Conservation (phyloP, 805 yeast species). For the Candida lessepsii region DNA sequence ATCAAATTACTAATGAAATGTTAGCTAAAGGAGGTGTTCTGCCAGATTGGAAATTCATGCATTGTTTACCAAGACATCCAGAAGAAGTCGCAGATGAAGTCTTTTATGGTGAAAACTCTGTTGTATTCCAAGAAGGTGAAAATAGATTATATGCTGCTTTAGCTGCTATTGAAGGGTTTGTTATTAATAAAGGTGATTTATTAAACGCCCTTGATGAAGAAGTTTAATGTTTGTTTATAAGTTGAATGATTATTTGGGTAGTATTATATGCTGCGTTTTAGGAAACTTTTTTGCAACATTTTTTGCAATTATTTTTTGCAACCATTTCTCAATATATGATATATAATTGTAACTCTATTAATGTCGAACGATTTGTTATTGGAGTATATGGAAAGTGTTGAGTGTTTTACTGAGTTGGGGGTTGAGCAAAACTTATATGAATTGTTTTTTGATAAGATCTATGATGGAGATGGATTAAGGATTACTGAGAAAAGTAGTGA, state of each 20-base stretch:
- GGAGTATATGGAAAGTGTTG: too few relatives aligned
- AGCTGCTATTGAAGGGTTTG: slow-evolving; percentile 88
- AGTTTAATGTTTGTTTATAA: neutral
- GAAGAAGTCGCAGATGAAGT: slow-evolving; percentile 95
- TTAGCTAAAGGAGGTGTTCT: slow-evolving; percentile 57
- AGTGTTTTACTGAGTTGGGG: too few relatives aligned
- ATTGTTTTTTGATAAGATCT: too few relatives aligned
- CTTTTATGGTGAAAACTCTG: slow-evolving; percentile 72
- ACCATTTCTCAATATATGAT: neutral
- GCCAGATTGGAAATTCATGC: slow-evolving; percentile 86
- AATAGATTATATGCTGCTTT: slow-evolving; percentile 95
- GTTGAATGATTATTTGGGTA: slow-evolving; percentile 15
- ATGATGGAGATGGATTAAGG: too few relatives aligned
- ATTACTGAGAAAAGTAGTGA: too few relatives aligned
- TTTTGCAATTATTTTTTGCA: too few relatives aligned
- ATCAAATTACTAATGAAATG: slow-evolving; percentile 74
- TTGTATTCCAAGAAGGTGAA: slow-evolving; percentile 95
- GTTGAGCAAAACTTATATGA: too few relatives aligned
- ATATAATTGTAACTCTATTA: neutral
- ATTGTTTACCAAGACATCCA: slow-evolving; percentile 91
- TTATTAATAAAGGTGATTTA: slow-evolving; percentile 73
- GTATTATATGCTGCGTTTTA: neutral
- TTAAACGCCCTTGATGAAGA: slow-evolving; percentile 16
- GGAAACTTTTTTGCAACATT: slow-evolving; percentile 6
- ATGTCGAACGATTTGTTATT: neutral